Percentiles rank a stretch among this genome's conserved stretches.
Evolutionary conservation across 139 green algal genomes (phyloP).

Genomic region (Marvania coccoides): DNA sequence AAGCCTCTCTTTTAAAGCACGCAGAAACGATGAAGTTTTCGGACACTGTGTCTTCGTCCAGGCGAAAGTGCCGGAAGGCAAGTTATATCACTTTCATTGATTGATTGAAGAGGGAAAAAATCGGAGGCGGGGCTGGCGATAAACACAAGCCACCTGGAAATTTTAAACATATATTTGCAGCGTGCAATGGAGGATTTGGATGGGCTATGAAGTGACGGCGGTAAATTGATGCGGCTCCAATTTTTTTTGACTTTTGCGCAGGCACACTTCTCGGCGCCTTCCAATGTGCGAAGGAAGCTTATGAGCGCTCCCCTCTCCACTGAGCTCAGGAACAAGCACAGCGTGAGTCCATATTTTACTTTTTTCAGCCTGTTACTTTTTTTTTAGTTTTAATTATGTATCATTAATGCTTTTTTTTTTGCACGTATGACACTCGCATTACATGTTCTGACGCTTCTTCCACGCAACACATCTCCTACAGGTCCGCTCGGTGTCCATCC

Average conservation of each 20-base stretch:
- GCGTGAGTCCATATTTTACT: constrained; percentile 36
- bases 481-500: constrained; percentile 87
- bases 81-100: not conserved
- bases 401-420: too few relatives aligned
- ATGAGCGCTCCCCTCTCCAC: constrained; percentile 90
- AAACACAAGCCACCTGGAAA: too few relatives aligned
- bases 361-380: not conserved
- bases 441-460: not conserved
- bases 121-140: not conserved
- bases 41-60: constrained; percentile 60
- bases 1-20: too few relatives aligned
- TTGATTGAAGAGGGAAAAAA: not conserved
- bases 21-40: constrained; percentile 91
- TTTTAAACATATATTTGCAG: too few relatives aligned
- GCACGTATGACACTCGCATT: too few relatives aligned
- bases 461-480: too few relatives aligned
- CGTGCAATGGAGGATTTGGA: not conserved
- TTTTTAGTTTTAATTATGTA: not conserved
- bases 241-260: constrained; percentile 30
- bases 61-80: constrained; percentile 95
- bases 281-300: constrained; percentile 77
- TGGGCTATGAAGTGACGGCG: not conserved
- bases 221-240: not conserved
- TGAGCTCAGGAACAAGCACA: constrained; percentile 90
- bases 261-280: constrained; percentile 96